Percentiles rank a stretch among this genome's conserved stretches.
Evolutionary conservation across 2,329 filamentous ascomycete genomes (phyloP).

Genomic region (Karstenula rhodostoma): DNA sequence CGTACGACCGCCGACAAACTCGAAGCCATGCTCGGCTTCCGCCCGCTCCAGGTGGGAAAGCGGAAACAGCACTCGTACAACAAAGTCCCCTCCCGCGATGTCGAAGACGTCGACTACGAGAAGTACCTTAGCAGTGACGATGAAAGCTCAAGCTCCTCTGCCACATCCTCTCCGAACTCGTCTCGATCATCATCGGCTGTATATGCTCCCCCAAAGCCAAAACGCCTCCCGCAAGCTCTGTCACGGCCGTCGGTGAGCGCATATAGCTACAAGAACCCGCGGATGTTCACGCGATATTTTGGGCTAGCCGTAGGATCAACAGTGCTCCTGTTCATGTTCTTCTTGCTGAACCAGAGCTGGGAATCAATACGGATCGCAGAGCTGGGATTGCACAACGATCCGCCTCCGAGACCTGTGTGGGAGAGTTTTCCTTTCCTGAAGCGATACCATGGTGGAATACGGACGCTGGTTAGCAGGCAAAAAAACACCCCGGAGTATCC

Average conservation of each 20-base stretch:
- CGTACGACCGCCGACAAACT: neutral
- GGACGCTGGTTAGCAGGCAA: slow-evolving; percentile 69
- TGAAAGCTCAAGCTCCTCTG: slow-evolving; percentile 44
- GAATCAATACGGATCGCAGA: slow-evolving; percentile 70
- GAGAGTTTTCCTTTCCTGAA: slow-evolving; percentile 85
- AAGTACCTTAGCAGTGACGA: slow-evolving; percentile 50
- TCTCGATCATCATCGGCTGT: slow-evolving; percentile 59
- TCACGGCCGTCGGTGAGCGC: slow-evolving; percentile 42
- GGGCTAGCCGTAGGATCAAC: slow-evolving; percentile 74
- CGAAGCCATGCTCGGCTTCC: slow-evolving; percentile 46
- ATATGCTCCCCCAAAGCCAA: slow-evolving; percentile 34
- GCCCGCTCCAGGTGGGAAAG: slow-evolving; percentile 47
- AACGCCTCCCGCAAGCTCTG: slow-evolving; percentile 28
- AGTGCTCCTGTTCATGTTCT: slow-evolving; percentile 79
- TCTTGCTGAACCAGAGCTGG: slow-evolving; percentile 76
- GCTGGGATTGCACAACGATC: slow-evolving; percentile 66
- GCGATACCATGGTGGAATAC: slow-evolving; percentile 88
- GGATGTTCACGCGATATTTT: slow-evolving; percentile 78
- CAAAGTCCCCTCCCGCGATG: slow-evolving; percentile 37
- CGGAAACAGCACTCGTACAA: slow-evolving; percentile 46
- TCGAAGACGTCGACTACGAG: slow-evolving; percentile 48
- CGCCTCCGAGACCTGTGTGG: slow-evolving; percentile 76
- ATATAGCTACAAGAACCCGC: slow-evolving; percentile 70
- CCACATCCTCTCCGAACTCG: slow-evolving; percentile 57
- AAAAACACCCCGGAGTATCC: slow-evolving; percentile 86